Conservation (phyloP, 192 early-diverging fungal genomes). For the Globomyces pollinis-pini region DNA sequence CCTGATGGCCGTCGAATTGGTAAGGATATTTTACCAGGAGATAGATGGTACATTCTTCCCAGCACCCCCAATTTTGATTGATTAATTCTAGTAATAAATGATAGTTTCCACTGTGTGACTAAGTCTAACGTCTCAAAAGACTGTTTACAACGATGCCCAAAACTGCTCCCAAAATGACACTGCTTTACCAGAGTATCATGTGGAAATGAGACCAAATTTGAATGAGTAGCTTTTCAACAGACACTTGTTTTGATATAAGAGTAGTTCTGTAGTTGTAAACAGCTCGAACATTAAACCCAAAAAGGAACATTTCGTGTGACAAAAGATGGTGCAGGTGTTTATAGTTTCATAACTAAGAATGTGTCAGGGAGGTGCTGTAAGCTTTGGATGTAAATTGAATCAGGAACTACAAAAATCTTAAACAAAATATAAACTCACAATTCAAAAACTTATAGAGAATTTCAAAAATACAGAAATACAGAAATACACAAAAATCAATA, state of each 20-base stretch:
- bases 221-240: constrained; percentile 99
- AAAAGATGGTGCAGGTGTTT: constrained; percentile 92
- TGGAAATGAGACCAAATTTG: constrained; percentile 81
- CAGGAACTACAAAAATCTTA: constrained; percentile 73
- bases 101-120: constrained; percentile 81
- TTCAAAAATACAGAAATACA: too few relatives aligned
- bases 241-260: too few relatives aligned
- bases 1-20: constrained; percentile 85
- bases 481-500: too few relatives aligned
- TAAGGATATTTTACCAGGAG: constrained; percentile 81
- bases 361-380: constrained; percentile 91
- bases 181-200: constrained; percentile 91
- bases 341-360: constrained; percentile 88
- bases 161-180: constrained; percentile 98
- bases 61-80: constrained; percentile 91
- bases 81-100: constrained; percentile 79
- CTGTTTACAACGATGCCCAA: constrained; percentile 97
- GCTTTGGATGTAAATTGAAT: constrained; percentile 77
- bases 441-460: constrained; percentile 83
- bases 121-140: constrained; percentile 86
- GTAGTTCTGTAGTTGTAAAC: too few relatives aligned
- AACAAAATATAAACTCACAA: constrained; percentile 90
- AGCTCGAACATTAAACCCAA: too few relatives aligned
- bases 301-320: constrained; percentile 97
- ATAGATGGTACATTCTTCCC: constrained; percentile 54